Conservation (phyloP, 1,284 basidiomycete species). For the Termitomyces sp. region DNA sequence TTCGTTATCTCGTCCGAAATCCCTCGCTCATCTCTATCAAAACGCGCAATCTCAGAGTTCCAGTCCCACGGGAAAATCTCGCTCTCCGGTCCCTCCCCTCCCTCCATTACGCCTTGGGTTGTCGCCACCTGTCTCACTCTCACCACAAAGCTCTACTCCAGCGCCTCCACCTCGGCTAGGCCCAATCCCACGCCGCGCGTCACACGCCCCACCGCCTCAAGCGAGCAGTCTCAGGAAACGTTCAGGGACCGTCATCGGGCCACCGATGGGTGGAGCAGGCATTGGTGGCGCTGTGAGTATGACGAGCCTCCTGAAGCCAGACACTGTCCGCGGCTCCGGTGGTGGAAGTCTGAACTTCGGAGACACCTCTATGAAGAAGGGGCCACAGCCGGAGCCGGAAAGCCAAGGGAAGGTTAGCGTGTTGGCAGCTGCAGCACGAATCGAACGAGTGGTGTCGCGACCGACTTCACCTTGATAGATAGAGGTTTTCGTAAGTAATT, state of each 20-base stretch:
- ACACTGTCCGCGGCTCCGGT: constrained; percentile 11
- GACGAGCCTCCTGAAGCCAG: constrained; percentile 9
- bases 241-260: constrained; percentile 24
- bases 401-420: constrained; percentile 14
- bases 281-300: constrained; percentile 16
- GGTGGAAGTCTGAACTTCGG: constrained; percentile 15
- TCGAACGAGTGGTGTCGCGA: constrained; percentile 20
- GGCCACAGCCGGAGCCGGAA: constrained; percentile 3
- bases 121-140: neutral
- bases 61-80: constrained; percentile 11
- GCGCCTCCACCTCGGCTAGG: constrained; percentile 9
- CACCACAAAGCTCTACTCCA: constrained; percentile 6
- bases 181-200: constrained; percentile 17
- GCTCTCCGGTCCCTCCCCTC: constrained; percentile 7
- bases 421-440: constrained; percentile 30
- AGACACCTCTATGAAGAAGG: neutral
- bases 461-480: constrained; percentile 12
- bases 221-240: constrained; percentile 21
- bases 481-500: neutral
- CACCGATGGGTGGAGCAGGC: constrained; percentile 11
- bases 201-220: constrained; percentile 17
- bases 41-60: constrained; percentile 9
- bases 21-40: constrained; percentile 18
- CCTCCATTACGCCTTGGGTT: neutral
- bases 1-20: constrained; percentile 15